A percentile compares a stretch with the other conserved stretches of the same genome.
These are phyloP conservation scores for Diutina ranongensis DNA, from an alignment of 1,139 yeast species.

Conservation along the genomic window DNA sequence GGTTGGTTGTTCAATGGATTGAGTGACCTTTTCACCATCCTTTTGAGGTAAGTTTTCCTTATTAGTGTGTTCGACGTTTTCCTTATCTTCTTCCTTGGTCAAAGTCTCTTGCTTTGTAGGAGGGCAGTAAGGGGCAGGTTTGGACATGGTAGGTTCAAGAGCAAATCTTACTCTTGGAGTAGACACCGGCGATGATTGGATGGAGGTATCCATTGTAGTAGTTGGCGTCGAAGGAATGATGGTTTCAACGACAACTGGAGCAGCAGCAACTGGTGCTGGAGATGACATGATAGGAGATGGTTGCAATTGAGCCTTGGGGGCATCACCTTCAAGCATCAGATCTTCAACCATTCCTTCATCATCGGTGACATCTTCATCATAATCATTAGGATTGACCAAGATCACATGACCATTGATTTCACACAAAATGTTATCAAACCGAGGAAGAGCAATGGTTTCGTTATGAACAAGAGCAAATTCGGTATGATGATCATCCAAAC, in stretches of 20 bases:
- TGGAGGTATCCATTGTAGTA: too few species aligned
- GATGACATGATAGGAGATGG: neutral
- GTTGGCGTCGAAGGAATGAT: too few species aligned
- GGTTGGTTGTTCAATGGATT: too few species aligned
- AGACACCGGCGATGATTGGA: neutral
- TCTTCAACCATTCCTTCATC: constrained; percentile 17
- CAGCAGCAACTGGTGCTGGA: too few species aligned
- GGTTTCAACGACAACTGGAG: too few species aligned
- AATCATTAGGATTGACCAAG: constrained; percentile 38
- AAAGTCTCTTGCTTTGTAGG: too few species aligned
- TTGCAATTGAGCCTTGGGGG: neutral
- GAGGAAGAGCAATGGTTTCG: constrained; percentile 45
- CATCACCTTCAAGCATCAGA: too few species aligned
- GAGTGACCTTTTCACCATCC: too few species aligned
- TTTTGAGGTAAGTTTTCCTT: neutral
- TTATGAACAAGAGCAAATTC: constrained; percentile 45
- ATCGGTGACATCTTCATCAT: constrained; percentile 32
- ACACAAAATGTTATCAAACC: constrained; percentile 43
- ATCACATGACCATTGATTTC: constrained; percentile 53
- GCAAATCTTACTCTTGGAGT: neutral
- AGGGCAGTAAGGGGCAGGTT: neutral
- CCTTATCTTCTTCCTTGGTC: neutral
- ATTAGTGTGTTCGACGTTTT: neutral
- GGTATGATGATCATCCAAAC: constrained; percentile 33
- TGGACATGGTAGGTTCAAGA: neutral